Evolutionary conservation across 2,329 filamentous ascomycete genomes (phyloP).

Genomic region (Huntiella omanensis): DNA sequence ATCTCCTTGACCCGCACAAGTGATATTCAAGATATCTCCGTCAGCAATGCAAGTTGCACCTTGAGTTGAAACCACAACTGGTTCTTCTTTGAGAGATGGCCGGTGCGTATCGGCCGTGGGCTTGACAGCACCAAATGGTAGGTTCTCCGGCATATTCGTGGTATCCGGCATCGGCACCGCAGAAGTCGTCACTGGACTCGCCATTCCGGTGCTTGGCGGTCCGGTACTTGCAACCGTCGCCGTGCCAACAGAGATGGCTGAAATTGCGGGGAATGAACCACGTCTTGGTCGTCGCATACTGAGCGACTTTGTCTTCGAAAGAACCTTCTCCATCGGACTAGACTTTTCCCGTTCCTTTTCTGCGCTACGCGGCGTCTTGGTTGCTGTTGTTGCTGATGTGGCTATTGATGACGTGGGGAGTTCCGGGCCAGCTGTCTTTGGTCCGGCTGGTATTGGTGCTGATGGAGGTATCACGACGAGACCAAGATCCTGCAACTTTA

Average conservation of each 20-base stretch:
- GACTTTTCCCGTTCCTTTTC: neutral
- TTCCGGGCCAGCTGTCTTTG: neutral
- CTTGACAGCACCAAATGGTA: too few species aligned
- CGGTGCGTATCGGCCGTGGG: too few species aligned
- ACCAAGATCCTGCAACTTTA: neutral
- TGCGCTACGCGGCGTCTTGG: neutral
- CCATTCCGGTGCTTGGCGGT: neutral
- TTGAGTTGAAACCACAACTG: too few species aligned
- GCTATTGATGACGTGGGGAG: neutral
- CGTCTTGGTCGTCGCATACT: neutral
- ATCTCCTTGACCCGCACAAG: constrained; percentile 1
- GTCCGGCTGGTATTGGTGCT: neutral
- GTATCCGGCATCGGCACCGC: neutral
- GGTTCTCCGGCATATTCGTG: neutral
- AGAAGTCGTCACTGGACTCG: neutral
- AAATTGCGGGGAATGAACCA: neutral
- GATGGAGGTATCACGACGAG: neutral
- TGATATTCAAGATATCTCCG: neutral
- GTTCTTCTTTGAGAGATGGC: too few species aligned
- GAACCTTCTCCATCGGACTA: neutral
- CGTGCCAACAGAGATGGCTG: neutral
- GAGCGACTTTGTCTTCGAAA: neutral
- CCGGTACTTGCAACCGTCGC: neutral
- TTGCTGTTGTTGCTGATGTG: neutral
- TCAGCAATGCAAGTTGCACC: too few species aligned